Evolutionary conservation across 192 early-diverging fungal species (phyloP).

Genomic region (Backusella tarrabulga): DNA sequence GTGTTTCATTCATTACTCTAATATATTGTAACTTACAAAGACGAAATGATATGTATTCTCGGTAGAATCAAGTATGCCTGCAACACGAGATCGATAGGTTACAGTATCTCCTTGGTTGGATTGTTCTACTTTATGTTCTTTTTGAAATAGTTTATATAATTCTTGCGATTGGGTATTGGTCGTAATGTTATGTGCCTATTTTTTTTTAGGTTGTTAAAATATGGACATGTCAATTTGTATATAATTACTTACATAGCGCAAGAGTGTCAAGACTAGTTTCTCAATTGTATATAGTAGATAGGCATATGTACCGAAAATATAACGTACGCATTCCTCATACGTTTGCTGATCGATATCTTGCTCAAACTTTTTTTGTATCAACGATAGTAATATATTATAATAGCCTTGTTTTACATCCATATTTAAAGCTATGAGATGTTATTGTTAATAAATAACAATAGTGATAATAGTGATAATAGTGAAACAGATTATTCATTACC

Average conservation of each 20-base stretch:
- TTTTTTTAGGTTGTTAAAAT: not conserved
- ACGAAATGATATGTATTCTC: constrained; percentile 2
- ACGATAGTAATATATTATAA: constrained; percentile 72
- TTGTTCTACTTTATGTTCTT: constrained; percentile 14
- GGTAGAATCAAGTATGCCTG: not conserved
- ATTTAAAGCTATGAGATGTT: constrained; percentile 23
- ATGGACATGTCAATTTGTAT: not conserved
- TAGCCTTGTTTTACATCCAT: constrained; percentile 60
- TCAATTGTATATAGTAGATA: constrained; percentile 90
- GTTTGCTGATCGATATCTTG: constrained; percentile 73
- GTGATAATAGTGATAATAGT: not conserved
- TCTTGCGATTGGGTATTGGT: constrained; percentile 13
- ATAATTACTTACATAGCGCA: constrained; percentile 53
- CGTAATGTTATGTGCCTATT: constrained; percentile 22
- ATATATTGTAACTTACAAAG: not conserved
- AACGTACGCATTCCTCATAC: constrained; percentile 87
- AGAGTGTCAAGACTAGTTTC: constrained; percentile 75
- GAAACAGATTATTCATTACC: constrained; percentile 22
- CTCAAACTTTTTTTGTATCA: constrained; percentile 74
- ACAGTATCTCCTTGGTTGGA: not conserved
- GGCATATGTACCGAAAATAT: constrained; percentile 85
- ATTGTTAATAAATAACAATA: not conserved
- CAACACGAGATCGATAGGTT: constrained; percentile 10
- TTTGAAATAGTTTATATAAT: constrained; percentile 10
- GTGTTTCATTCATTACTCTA: not conserved